Conservation (phyloP, 495 filamentous ascomycete species). For the Letharia columbiana region DNA sequence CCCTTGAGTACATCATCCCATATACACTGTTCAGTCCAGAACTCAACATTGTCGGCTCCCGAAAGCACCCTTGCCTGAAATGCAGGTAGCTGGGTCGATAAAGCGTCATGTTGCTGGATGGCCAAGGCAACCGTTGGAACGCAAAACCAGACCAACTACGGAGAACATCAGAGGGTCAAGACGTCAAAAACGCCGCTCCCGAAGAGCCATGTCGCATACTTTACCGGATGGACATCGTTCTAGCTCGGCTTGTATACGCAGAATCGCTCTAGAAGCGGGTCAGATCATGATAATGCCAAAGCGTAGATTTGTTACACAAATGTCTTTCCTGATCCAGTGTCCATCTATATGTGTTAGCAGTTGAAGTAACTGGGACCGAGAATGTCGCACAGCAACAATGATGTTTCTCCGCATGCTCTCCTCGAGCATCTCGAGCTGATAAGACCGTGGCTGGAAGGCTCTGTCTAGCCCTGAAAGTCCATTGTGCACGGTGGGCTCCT, state of each 20-base stretch:
- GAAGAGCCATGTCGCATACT: conserved; percentile 34
- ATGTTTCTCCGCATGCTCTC: conserved; percentile 50
- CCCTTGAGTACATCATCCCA: conserved; percentile 68
- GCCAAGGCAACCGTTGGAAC: conserved; percentile 69
- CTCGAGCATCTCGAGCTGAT: conserved; percentile 88
- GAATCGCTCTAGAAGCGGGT: conserved; percentile 51
- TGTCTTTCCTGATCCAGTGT: conserved; percentile 89
- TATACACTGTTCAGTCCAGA: conserved; percentile 60
- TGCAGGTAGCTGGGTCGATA: conserved; percentile 53
- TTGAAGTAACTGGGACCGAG: background rate
- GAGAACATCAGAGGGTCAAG: conserved; percentile 1
- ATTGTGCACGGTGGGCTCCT: background rate
- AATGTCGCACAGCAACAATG: conserved; percentile 62
- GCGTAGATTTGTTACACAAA: background rate
- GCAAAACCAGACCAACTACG: conserved; percentile 76
- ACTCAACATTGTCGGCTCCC: conserved; percentile 60
- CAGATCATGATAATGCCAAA: background rate
- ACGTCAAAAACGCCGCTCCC: background rate
- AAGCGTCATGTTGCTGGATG: conserved; percentile 59
- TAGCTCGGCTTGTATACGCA: conserved; percentile 71
- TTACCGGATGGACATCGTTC: conserved; percentile 50
- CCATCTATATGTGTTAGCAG: conserved; percentile 53
- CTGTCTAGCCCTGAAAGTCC: background rate
- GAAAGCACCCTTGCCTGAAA: conserved; percentile 56
- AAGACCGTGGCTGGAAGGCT: conserved; percentile 39